phyloP scores from a whole-genome alignment of 2,329 filamentous ascomycete species.

The Fusarium vanettenii region DNA sequence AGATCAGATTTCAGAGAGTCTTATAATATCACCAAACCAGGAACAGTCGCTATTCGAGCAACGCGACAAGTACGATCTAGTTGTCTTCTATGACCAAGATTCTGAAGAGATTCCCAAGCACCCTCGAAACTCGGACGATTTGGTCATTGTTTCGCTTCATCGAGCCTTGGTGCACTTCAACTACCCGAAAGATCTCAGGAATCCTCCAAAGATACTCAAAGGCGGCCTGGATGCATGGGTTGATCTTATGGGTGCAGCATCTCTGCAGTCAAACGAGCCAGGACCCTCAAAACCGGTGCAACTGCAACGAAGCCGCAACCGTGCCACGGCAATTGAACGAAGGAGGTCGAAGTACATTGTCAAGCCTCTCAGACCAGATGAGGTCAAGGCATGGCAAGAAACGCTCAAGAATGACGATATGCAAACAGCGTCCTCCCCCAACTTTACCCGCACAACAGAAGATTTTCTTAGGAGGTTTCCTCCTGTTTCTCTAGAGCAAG shows the following conservation, averaged over 20 bases:
- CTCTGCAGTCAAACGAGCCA: conserved; percentile 61
- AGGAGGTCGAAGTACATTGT: conserved; percentile 60
- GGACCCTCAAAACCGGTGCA: conserved; percentile 26
- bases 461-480: conserved; percentile 89
- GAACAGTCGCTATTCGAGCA: conserved; percentile 81
- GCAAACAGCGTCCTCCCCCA: conserved; percentile 59
- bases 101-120: conserved; percentile 62
- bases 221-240: conserved; percentile 91
- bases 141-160: conserved; percentile 76
- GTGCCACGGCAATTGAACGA: conserved; percentile 47
- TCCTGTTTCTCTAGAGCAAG: conserved; percentile 70
- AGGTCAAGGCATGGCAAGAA: conserved; percentile 84
- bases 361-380: conserved; percentile 81
- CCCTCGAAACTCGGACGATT: conserved; percentile 54
- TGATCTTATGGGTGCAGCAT: conserved; percentile 79
- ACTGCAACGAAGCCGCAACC: conserved; percentile 45
- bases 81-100: conserved; percentile 89
- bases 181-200: conserved; percentile 78
- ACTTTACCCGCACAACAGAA: conserved; percentile 77
- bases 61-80: conserved; percentile 81
- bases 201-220: conserved; percentile 79
- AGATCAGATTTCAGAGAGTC: conserved; percentile 71
- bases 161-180: conserved; percentile 88
- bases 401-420: conserved; percentile 74
- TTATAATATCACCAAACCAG: conserved; percentile 76